Percentiles rank a stretch among this genome's conserved stretches.
Evolutionary conservation across 352 stramenopile species (phyloP).

Genomic region (Pythium catenulatum): DNA sequence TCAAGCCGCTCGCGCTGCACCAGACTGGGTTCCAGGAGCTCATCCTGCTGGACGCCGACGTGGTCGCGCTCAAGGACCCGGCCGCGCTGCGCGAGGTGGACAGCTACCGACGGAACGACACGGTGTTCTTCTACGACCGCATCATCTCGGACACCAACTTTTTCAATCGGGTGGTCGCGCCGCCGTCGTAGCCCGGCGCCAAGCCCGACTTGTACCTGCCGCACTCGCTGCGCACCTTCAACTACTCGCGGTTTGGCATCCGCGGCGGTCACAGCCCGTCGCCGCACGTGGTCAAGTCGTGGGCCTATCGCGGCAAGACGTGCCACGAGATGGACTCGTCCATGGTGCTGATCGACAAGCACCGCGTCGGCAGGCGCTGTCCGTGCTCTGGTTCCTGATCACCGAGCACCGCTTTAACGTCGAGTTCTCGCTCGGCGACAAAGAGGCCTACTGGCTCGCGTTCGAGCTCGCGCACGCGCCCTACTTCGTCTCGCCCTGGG

Average conservation of each 20-base stretch:
- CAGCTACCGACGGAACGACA: conserved; percentile 70
- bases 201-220: conserved; percentile 69
- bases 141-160: conserved; percentile 74
- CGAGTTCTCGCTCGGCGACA: conserved; percentile 84
- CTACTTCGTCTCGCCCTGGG: conserved; percentile 87
- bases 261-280: conserved; percentile 51
- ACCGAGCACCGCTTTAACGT: conserved; percentile 80
- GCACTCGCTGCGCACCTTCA: conserved; percentile 73
- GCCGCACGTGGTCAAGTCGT: conserved; percentile 67
- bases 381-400: conserved; percentile 84
- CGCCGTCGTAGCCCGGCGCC: conserved; percentile 34
- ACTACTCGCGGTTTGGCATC: conserved; percentile 74
- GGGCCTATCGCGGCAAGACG: conserved; percentile 68
- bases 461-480: conserved; percentile 77
- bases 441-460: conserved; percentile 87
- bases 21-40: conserved; percentile 62
- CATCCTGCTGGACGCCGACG: conserved; percentile 74
- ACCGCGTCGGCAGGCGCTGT: conserved; percentile 67
- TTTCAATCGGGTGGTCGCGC: conserved; percentile 62
- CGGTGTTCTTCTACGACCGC: conserved; percentile 84
- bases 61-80: conserved; percentile 72
- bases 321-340: conserved; percentile 85
- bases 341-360: conserved; percentile 77
- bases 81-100: conserved; percentile 63
- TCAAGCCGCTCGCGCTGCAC: conserved; percentile 64